Conservation (phyloP, 139 green algal genomes). For the Micractinium sp. region DNA sequence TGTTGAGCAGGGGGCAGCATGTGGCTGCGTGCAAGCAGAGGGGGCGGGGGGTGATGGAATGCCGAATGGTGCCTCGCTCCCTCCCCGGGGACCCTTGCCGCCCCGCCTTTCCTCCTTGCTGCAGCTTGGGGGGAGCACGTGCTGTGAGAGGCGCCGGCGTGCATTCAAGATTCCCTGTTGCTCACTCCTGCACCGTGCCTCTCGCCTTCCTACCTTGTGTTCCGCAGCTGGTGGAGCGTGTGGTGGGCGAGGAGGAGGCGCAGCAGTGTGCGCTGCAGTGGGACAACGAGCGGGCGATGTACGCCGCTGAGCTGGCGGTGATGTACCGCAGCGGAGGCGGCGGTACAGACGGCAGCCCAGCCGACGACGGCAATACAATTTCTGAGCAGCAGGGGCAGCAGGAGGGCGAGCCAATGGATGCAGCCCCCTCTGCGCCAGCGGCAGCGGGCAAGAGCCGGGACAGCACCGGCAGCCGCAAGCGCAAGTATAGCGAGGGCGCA, state of each 20-base stretch:
- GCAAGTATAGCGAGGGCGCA: conserved; percentile 18
- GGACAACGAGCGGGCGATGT: conserved; percentile 43
- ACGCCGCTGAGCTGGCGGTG: conserved; percentile 49
- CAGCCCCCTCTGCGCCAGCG: neutral
- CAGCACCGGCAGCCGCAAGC: conserved; percentile 38
- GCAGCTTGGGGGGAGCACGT: neutral
- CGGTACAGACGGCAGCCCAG: neutral
- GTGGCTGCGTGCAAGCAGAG: neutral
- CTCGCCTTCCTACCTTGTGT: neutral
- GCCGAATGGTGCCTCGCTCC: too few species aligned
- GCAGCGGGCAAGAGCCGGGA: conserved; percentile 16
- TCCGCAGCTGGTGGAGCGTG: neutral
- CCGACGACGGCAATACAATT: too few species aligned
- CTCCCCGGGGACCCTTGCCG: too few species aligned
- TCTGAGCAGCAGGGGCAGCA: neutral
- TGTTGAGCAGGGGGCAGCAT: neutral
- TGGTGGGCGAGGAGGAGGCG: conserved; percentile 48
- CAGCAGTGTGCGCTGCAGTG: conserved; percentile 38
- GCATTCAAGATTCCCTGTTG: neutral
- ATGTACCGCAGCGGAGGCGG: conserved; percentile 42
- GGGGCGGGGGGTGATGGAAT: too few species aligned
- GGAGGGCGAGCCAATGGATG: neutral
- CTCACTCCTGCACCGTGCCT: neutral
- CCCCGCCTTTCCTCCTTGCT: neutral
- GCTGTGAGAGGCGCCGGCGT: neutral